A percentile compares a stretch with the other conserved stretches of the same genome.
Conservation (phyloP, 495 filamentous ascomycete genomes). For the Parmelia sp. region DNA sequence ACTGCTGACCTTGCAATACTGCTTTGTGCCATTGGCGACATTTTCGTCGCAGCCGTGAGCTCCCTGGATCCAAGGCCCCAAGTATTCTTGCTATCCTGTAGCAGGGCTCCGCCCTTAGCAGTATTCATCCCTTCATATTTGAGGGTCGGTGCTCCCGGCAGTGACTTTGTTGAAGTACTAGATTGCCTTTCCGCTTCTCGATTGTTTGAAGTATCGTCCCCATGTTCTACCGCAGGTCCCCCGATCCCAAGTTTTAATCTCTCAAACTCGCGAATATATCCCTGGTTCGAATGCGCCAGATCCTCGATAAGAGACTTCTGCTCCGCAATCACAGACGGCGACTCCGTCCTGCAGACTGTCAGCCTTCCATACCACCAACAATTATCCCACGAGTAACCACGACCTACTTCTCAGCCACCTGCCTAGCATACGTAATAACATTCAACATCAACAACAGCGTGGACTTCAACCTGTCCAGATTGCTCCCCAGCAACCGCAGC, state of each 20-base stretch:
- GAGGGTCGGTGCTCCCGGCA: neutral
- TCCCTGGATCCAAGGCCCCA: neutral
- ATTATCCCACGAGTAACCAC: neutral
- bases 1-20: neutral
- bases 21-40: neutral
- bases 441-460: constrained; percentile 35
- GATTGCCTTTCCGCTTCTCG: neutral
- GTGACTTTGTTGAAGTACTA: neutral
- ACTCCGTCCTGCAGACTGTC: constrained; percentile 8
- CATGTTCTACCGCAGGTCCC: neutral
- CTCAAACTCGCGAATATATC: constrained; percentile 11
- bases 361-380: neutral
- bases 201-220: neutral
- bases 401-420: constrained; percentile 20
- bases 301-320: constrained; percentile 19
- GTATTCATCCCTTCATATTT: neutral
- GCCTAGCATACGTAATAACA: constrained; percentile 35
- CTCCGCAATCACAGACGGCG: constrained; percentile 10
- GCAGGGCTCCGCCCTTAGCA: neutral
- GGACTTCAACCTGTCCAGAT: constrained; percentile 36
- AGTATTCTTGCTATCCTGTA: neutral
- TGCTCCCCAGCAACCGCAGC: constrained; percentile 27
- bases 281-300: constrained; percentile 11
- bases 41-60: neutral
- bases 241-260: constrained; percentile 7